Evolutionary conservation across 2,329 filamentous ascomycete species (phyloP).

Genomic region (Rhexocercosporidium sp.): DNA sequence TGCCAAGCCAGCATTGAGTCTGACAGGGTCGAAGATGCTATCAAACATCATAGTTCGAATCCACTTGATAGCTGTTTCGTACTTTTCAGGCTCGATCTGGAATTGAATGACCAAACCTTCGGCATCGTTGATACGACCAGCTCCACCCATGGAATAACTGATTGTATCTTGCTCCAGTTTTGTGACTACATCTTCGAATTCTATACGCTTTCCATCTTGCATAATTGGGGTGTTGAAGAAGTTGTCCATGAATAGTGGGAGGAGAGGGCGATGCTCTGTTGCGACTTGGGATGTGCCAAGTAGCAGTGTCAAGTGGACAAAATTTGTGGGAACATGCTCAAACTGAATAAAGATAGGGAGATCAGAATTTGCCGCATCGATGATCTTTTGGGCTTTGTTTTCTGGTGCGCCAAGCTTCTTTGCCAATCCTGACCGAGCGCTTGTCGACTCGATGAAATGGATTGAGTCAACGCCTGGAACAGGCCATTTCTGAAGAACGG

Average conservation of each 20-base stretch:
- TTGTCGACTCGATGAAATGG: slow-evolving; percentile 88
- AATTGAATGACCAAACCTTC: slow-evolving; percentile 85
- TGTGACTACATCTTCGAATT: slow-evolving; percentile 92
- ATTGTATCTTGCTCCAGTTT: slow-evolving; percentile 91
- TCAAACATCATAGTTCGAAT: slow-evolving; percentile 86
- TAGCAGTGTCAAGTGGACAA: slow-evolving; percentile 83
- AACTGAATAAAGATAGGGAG: slow-evolving; percentile 94
- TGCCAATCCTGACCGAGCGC: slow-evolving; percentile 82
- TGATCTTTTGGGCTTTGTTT: slow-evolving; percentile 74
- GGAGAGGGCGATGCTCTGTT: slow-evolving; percentile 80
- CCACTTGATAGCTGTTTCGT: slow-evolving; percentile 81
- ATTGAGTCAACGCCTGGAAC: slow-evolving; percentile 90
- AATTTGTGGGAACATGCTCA: slow-evolving; percentile 91
- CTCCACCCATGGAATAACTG: slow-evolving; percentile 75
- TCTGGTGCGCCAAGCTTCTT: slow-evolving; percentile 69
- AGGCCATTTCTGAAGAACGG: slow-evolving; percentile 79
- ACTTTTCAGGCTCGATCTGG: slow-evolving; percentile 88
- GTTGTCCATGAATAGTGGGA: slow-evolving; percentile 85
- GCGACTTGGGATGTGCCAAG: slow-evolving; percentile 80
- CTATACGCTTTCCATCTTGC: slow-evolving; percentile 75
- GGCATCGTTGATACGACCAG: slow-evolving; percentile 71
- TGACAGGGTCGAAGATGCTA: slow-evolving; percentile 79
- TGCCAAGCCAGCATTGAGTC: slow-evolving; percentile 68
- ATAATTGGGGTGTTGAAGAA: slow-evolving; percentile 93
- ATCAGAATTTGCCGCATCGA: slow-evolving; percentile 69